Conservation (phyloP, 2,329 filamentous ascomycete genomes). For the Aspergillus fijiensis region DNA sequence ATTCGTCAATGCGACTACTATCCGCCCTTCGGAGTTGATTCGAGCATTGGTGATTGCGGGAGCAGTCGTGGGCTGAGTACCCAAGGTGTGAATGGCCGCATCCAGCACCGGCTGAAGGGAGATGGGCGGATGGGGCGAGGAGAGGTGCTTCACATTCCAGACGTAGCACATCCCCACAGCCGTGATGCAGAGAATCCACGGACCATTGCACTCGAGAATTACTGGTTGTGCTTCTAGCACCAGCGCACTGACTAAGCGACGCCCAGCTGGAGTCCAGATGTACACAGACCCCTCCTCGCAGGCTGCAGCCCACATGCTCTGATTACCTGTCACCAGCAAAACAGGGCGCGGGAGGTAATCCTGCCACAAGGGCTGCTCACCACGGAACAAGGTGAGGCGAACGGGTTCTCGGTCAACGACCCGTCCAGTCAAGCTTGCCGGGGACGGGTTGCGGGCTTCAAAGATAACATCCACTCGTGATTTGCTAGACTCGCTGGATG, state of each 20-base stretch:
- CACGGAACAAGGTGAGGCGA: constrained; percentile 76
- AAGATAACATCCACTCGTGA: constrained; percentile 71
- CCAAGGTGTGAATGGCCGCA: constrained; percentile 75
- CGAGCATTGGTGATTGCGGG: constrained; percentile 89
- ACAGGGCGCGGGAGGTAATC: constrained; percentile 86
- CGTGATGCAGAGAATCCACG: constrained; percentile 87
- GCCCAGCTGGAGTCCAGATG: constrained; percentile 87
- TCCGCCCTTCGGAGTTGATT: constrained; percentile 80
- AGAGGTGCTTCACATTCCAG: constrained; percentile 84
- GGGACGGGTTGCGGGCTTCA: constrained; percentile 80
- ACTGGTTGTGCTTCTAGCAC: constrained; percentile 90
- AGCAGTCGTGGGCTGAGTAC: constrained; percentile 72
- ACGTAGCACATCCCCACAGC: constrained; percentile 87
- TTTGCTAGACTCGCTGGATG: constrained; percentile 44
- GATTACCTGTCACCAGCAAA: constrained; percentile 86
- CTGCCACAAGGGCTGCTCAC: constrained; percentile 82
- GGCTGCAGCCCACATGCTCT: constrained; percentile 85
- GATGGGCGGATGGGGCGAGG: constrained; percentile 82
- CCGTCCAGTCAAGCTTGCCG: constrained; percentile 59
- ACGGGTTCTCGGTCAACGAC: constrained; percentile 73
- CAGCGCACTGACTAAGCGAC: constrained; percentile 79
- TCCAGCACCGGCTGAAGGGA: constrained; percentile 88
- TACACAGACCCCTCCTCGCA: constrained; percentile 92
- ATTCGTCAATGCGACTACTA: constrained; percentile 88
- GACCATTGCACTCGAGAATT: constrained; percentile 84